Base-by-base conservation (phyloP, 495 filamentous ascomycete species). In the Talaromyces liani region DNA sequence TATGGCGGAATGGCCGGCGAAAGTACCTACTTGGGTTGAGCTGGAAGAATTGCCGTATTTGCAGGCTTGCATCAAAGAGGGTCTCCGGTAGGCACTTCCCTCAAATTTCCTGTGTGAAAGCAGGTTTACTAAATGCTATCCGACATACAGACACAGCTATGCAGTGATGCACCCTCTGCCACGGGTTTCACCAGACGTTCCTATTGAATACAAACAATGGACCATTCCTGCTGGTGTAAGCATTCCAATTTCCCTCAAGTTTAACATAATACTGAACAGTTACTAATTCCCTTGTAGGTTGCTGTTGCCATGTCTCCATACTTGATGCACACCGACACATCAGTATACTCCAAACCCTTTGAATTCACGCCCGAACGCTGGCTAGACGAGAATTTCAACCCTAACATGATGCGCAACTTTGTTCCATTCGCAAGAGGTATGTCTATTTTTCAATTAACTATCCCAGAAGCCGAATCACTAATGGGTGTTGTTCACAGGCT, bases 11-110 rank as follows among this genome's bases (percentile, higher is more conserved):
- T 61, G 18, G 27, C 66, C 60, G 10, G 29, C n/a, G 16, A 58
- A 56, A n/a, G 41, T 63, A 2, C 66, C 66, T 14, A 41, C 74
- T 6, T 80, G 73, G 74, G 62, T 63, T 22, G 70, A 78, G 31
- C 71, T 86, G 24, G 82, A 86, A 62, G 61, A 75, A 27, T 68
- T 86, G 24, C 80, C 84, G 0, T 84, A 84, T 65, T 64, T 87
- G 60, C 75, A 57, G 61, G 65, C 65, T 3, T 2, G 16, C 47
- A 51, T 49, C 18, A 8, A 27, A 51, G 10, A 27, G 9, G 69
- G 70, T 14, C 62, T 60, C 39, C 49, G 49, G 54, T 63, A 53
- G 14, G 60, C 20, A 8, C n/a, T 47, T 7, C n/a, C 7, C 12
- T 41, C 16, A 9, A 27, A 22, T 47, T n/a, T 2, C 4, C n/a